Evolutionary conservation across 1,284 basidiomycete species (phyloP).

Genomic region (Golubevia pallescens): DNA sequence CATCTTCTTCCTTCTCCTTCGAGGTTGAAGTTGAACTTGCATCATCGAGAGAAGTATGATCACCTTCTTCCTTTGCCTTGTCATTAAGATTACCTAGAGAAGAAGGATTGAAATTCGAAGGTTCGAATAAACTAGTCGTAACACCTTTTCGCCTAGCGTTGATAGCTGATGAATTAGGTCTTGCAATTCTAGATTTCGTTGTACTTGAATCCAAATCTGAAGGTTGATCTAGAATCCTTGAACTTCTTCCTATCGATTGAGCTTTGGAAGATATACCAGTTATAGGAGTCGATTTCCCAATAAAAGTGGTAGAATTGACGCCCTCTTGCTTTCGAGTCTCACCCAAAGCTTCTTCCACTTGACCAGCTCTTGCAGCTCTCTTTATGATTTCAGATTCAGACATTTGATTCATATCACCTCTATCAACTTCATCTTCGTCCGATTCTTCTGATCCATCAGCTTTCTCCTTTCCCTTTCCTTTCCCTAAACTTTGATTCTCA

Average conservation of each 20-base stretch:
- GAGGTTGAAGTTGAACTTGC: not conserved
- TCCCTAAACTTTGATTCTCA: not conserved
- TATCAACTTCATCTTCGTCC: conserved; percentile 3
- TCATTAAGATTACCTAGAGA: conserved; percentile 1
- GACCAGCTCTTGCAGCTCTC: conserved; percentile 3
- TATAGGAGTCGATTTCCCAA: not conserved
- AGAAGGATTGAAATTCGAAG: not conserved
- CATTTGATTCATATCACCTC: not conserved
- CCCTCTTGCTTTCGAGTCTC: not conserved
- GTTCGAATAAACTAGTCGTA: conserved; percentile 1
- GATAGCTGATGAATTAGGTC: conserved; percentile 2
- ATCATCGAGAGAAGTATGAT: not conserved
- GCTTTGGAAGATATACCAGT: not conserved
- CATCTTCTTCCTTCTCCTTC: not conserved
- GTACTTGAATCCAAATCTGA: not conserved
- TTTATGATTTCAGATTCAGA: not conserved
- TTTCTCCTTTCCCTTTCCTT: conserved; percentile 5
- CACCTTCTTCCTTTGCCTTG: conserved; percentile 3
- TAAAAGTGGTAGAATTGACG: not conserved
- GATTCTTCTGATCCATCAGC: not conserved
- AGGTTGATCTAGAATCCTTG: not conserved
- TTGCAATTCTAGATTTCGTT: not conserved
- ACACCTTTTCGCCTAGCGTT: conserved; percentile 6
- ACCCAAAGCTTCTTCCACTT: not conserved
- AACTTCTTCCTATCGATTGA: not conserved